Evolutionary conservation across 2,329 filamentous ascomycete genomes (phyloP).

Genomic region (Aspergillus pseudotamarii): DNA sequence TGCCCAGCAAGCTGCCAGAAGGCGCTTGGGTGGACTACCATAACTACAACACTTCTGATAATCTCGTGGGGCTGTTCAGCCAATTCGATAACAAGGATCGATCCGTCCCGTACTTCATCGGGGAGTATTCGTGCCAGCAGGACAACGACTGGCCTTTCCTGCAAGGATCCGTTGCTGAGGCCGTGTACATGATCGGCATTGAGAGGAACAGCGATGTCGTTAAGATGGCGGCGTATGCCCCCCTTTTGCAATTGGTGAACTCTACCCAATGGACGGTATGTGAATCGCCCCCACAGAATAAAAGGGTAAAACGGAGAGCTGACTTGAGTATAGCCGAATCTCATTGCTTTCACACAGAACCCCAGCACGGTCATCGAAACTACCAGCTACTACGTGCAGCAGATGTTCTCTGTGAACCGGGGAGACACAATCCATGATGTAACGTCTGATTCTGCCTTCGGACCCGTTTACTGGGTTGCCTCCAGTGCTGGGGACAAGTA

Average conservation of each 20-base stretch:
- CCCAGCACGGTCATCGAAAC: constrained; percentile 24
- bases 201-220: constrained; percentile 37
- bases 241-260: constrained; percentile 32
- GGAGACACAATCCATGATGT: constrained; percentile 28
- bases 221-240: constrained; percentile 33
- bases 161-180: constrained; percentile 62
- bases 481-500: constrained; percentile 21
- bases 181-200: constrained; percentile 61
- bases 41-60: constrained; percentile 54
- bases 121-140: constrained; percentile 28
- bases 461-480: constrained; percentile 34
- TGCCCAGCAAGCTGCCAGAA: constrained; percentile 26
- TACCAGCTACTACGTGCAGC: constrained; percentile 33
- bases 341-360: constrained; percentile 27
- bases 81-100: constrained; percentile 56
- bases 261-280: constrained; percentile 33
- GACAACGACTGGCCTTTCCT: constrained; percentile 20
- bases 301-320: not conserved
- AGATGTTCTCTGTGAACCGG: constrained; percentile 29
- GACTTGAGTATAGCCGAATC: constrained; percentile 24
- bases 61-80: constrained; percentile 52
- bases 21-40: constrained; percentile 54
- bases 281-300: no score
- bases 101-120: constrained; percentile 29
- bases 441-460: constrained; percentile 23